phyloP scores from a whole-genome alignment of 2,329 filamentous ascomycete species.

The Sclerotinia trifoliorum region DNA sequence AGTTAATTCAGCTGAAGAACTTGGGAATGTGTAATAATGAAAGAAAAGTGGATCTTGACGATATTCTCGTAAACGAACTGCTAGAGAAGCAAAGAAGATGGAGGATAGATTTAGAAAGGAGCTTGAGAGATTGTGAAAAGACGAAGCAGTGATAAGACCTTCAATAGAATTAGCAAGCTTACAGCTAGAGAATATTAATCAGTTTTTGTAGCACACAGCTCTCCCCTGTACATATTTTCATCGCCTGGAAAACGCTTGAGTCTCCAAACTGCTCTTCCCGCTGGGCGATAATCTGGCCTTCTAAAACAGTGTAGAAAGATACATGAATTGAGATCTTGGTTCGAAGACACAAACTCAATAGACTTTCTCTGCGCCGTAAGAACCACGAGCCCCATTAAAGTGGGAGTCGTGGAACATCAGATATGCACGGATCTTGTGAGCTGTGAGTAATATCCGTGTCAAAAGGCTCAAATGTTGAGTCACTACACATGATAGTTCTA shows the following conservation, averaged over 20 bases:
- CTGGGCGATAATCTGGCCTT: background rate
- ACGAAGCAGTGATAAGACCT: background rate
- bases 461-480: background rate
- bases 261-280: background rate
- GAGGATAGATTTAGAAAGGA: slow-evolving; percentile 10
- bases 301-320: background rate
- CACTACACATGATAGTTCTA: background rate
- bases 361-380: background rate
- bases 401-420: background rate
- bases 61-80: slow-evolving; percentile 6
- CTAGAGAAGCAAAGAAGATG: slow-evolving; percentile 10
- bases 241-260: background rate
- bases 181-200: too few species aligned
- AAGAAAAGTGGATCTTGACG: slow-evolving; percentile 14
- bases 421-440: background rate
- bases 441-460: slow-evolving; percentile 12
- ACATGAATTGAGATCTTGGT: background rate
- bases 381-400: background rate
- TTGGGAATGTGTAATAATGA: slow-evolving; percentile 16
- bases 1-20: background rate
- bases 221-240: too few species aligned
- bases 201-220: background rate
- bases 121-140: background rate
- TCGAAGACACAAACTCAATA: background rate
- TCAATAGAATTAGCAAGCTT: background rate